Evolutionary conservation across 2,329 filamentous ascomycete species (phyloP), one percentile per base, ranked within the genome.

Genomic region (Trichophyton mentagrophytes): DNA sequence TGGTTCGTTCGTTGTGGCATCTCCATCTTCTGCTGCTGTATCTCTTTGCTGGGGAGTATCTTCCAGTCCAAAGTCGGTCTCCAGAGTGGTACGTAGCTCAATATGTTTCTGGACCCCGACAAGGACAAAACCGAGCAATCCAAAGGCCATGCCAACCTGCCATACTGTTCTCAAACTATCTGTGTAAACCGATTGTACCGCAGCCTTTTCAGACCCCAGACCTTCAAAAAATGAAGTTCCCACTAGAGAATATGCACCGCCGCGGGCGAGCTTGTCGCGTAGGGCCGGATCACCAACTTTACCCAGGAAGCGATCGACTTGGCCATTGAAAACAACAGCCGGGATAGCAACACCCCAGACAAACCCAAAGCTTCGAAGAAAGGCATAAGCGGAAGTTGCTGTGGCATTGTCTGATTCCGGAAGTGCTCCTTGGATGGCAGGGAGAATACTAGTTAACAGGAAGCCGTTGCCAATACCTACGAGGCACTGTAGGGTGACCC

Each of bases 341-440:
- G 69, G 67, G 17, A 71, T 66, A 1, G 67, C 64, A 2, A 69
- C 64, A 3, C 71, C 70, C 68, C 70, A 73, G 9, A 70, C 63
- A 20, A 49, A 61, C 1, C 71, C 72, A 57, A 72, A 70, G n/a
- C 62, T 67, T 9, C 68, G 68, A 11, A 72, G 53, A 33, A 72
- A 73, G 0, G 64, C 60, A 64, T 66, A 73, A 2, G 65, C 65
- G 0, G 67, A 63, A 3, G 68, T 69, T 2, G 66, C 65, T 2
- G 62, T 58, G 0, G 68, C 71, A 1, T 67, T 63, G 22, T 72
- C 69, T 0, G 62, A 57, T 13, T 71, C 67, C 0, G 69, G 60
- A 0, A 73, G 59, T 0, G 49, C 57, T 7, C 69, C 71, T 58
- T 69, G 69, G 3, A 72, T 63, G 0, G 70, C 64, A 1, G 70